phyloP scores from a whole-genome alignment of 495 filamentous ascomycete species.

The Schizothecium vesticola region DNA sequence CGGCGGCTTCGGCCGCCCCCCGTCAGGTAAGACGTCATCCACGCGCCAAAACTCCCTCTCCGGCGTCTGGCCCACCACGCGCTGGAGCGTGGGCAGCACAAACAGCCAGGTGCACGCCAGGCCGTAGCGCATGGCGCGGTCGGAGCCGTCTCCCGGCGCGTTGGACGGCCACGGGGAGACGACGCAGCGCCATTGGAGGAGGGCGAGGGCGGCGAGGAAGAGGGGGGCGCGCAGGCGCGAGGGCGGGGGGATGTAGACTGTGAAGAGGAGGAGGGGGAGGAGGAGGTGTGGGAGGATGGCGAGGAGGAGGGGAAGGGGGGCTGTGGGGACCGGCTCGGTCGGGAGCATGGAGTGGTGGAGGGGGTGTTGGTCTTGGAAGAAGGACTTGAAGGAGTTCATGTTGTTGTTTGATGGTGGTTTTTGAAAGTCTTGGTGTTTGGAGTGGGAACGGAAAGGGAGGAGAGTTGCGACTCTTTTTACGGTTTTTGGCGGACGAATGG shows the following conservation, averaged over 20 bases:
- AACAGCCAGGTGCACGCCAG: constrained; percentile 16
- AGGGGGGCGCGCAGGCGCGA: constrained; percentile 9
- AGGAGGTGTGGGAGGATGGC: constrained; percentile 15
- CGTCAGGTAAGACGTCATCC: not conserved
- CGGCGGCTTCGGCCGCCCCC: not conserved
- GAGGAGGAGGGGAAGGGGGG: not conserved
- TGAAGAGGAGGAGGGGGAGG: constrained; percentile 8
- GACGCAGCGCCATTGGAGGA: constrained; percentile 6
- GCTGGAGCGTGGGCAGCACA: constrained; percentile 9
- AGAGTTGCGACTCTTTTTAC: not conserved
- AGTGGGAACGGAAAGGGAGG: not conserved
- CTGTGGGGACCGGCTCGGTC: not conserved
- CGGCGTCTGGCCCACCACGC: constrained; percentile 9
- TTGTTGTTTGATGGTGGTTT: not conserved
- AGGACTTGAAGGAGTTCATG: not conserved
- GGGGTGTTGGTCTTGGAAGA: not conserved
- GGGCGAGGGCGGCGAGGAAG: constrained; percentile 4
- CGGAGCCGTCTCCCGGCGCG: not conserved
- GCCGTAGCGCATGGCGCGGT: constrained; percentile 14
- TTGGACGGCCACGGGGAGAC: constrained; percentile 18
- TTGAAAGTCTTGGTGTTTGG: not conserved
- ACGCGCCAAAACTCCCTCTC: constrained; percentile 15
- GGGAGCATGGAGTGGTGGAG: not conserved
- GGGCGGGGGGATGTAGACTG: constrained; percentile 8
- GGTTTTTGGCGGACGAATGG: not conserved